phyloP scores from a whole-genome alignment of 192 early-diverging fungal species.

The Funneliformis geosporum region DNA sequence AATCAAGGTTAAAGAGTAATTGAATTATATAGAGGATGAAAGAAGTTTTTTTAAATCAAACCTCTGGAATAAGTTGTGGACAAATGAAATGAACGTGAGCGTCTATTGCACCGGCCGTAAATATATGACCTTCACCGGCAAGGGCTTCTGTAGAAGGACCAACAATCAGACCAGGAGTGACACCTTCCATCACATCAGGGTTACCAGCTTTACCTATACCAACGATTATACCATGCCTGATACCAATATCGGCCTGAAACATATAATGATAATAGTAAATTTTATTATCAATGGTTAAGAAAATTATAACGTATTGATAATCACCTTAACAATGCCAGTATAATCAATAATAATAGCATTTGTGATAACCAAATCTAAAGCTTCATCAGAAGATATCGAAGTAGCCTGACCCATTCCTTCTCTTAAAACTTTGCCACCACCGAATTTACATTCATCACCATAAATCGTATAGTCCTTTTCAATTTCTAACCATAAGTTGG shows the following conservation, averaged over 20 bases:
- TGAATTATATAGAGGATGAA: slow-evolving; percentile 21
- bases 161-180: slow-evolving; percentile 85
- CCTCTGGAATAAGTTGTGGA: slow-evolving; percentile 84
- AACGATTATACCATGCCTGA: slow-evolving; percentile 81
- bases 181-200: slow-evolving; percentile 94
- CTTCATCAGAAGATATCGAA: slow-evolving; percentile 61
- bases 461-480: slow-evolving; percentile 89
- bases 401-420: slow-evolving; percentile 95
- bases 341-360: slow-evolving; percentile 93
- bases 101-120: slow-evolving; percentile 93
- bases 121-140: slow-evolving; percentile 87
- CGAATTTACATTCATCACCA: slow-evolving; percentile 97
- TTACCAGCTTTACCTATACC: slow-evolving; percentile 98
- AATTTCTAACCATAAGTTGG: slow-evolving; percentile 78
- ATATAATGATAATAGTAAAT: not conserved
- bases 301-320: not conserved
- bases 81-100: slow-evolving; percentile 97
- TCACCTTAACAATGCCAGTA: slow-evolving; percentile 92
- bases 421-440: slow-evolving; percentile 90
- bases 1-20: slow-evolving; percentile 10
- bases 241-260: slow-evolving; percentile 86
- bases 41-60: slow-evolving; percentile 30
- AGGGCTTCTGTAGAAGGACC: slow-evolving; percentile 90
- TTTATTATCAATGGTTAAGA: slow-evolving; percentile 39
- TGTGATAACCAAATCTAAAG: slow-evolving; percentile 93